Conservation (phyloP, 345 rosid genomes). For the Eutrema heterophyllum region DNA sequence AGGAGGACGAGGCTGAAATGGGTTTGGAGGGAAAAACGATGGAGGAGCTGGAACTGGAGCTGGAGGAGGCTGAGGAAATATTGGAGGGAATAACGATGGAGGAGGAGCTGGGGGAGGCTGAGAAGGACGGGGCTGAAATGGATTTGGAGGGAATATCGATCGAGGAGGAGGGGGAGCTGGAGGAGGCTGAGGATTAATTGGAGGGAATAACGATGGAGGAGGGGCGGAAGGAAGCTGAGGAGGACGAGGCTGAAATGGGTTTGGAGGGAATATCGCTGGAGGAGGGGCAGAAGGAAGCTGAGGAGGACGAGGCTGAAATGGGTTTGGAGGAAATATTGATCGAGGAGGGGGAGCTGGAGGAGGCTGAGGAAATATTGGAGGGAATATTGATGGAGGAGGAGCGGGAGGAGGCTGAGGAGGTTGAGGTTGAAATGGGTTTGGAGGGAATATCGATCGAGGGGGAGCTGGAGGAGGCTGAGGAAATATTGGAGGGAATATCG, state of each 20-base stretch:
- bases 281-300: conserved; percentile 12
- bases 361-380: conserved; percentile 15
- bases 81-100: conserved; percentile 14
- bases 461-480: conserved; percentile 10
- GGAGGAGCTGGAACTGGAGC: too few species aligned
- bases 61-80: conserved; percentile 14
- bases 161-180: neutral
- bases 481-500: conserved; percentile 14
- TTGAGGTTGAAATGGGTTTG: conserved; percentile 25
- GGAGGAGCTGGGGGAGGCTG: conserved; percentile 13
- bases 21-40: conserved; percentile 15
- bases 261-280: conserved; percentile 18
- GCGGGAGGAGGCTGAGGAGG: conserved; percentile 2
- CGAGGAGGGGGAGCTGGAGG: conserved; percentile 17
- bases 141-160: conserved; percentile 16
- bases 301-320: conserved; percentile 22
- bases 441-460: conserved; percentile 15
- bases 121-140: conserved; percentile 22
- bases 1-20: conserved; percentile 21
- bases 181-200: conserved; percentile 1
- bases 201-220: conserved; percentile 12
- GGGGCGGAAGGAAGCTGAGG: conserved; percentile 7
- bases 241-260: conserved; percentile 19
- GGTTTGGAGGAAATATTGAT: conserved; percentile 18
- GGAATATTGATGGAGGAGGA: conserved; percentile 23